A percentile compares a stretch with the other conserved stretches of the same genome.
Conservation (phyloP, 1,284 basidiomycete species). For the Microbotryum violaceum region DNA sequence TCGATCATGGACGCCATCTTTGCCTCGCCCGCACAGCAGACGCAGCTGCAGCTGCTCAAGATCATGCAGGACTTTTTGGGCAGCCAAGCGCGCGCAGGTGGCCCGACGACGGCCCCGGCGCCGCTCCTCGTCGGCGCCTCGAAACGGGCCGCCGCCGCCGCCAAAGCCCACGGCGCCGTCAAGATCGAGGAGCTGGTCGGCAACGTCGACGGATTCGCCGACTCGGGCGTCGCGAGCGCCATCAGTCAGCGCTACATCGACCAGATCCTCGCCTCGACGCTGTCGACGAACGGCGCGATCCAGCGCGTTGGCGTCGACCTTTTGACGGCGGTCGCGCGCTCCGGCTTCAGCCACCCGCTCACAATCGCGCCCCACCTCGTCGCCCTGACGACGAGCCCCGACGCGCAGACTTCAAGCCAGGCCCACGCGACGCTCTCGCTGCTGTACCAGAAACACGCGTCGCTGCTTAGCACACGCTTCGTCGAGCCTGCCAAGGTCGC, state of each 20-base stretch:
- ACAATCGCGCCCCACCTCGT: conserved; percentile 85
- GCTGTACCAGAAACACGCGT: conserved; percentile 80
- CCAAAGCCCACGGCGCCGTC: conserved; percentile 39
- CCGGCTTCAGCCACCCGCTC: conserved; percentile 90
- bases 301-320: conserved; percentile 85
- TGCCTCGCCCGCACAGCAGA: conserved; percentile 40
- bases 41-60: conserved; percentile 64
- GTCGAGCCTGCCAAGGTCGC: conserved; percentile 69
- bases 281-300: conserved; percentile 56
- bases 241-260: conserved; percentile 85
- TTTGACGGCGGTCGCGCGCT: conserved; percentile 81
- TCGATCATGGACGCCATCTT: conserved; percentile 87
- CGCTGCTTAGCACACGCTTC: conserved; percentile 78
- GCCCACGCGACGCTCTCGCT: conserved; percentile 74
- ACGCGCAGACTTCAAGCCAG: conserved; percentile 55
- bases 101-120: background rate
- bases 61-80: conserved; percentile 85
- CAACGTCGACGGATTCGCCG: conserved; percentile 85
- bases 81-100: conserved; percentile 40
- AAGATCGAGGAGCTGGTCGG: conserved; percentile 65
- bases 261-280: conserved; percentile 70
- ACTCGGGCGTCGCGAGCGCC: conserved; percentile 87
- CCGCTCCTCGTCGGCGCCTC: background rate
- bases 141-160: conserved; percentile 35
- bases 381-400: conserved; percentile 78